These are phyloP conservation scores for Beauveria medogensis DNA, from an alignment of 2,329 filamentous ascomycete genomes.

Conservation along the genomic window DNA sequence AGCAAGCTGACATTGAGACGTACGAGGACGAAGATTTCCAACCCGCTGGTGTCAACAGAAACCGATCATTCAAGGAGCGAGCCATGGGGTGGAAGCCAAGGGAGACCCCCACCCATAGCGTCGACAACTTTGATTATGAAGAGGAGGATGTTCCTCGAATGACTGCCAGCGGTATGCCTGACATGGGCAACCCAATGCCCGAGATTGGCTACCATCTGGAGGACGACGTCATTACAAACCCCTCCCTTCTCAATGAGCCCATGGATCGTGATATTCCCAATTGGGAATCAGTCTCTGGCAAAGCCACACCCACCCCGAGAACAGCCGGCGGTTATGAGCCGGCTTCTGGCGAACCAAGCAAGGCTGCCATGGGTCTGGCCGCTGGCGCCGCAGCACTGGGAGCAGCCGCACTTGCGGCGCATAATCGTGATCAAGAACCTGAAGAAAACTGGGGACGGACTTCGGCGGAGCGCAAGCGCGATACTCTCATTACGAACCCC, in stretches of 20 bases:
- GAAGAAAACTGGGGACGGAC: conserved; percentile 58
- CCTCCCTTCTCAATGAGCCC: conserved; percentile 71
- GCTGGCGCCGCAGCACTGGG: conserved; percentile 46
- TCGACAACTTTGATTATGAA: conserved; percentile 48
- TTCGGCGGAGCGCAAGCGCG: conserved; percentile 55
- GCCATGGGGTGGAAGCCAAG: conserved; percentile 47
- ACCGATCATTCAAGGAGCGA: conserved; percentile 60
- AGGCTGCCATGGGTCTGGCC: conserved; percentile 40
- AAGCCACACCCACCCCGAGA: conserved; percentile 40
- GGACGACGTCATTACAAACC: conserved; percentile 73
- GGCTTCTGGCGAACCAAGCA: conserved; percentile 22
- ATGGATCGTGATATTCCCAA: conserved; percentile 36
- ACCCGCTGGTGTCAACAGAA: conserved; percentile 46
- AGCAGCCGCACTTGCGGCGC: conserved; percentile 35
- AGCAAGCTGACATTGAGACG: conserved; percentile 28
- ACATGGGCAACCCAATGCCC: conserved; percentile 62
- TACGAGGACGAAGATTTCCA: conserved; percentile 31
- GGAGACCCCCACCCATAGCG: conserved; percentile 49
- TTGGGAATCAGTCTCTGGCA: conserved; percentile 45
- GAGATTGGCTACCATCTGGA: conserved; percentile 59
- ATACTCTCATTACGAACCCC: conserved; percentile 59
- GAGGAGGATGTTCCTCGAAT: conserved; percentile 42
- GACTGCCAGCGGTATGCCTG: conserved; percentile 62
- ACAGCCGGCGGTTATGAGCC: conserved; percentile 18
- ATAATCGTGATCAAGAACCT: conserved; percentile 44